Evolutionary conservation across 2,329 filamentous ascomycete genomes (phyloP), one percentile per base, ranked within the genome.

Genomic region (Diaporthe nobilis): DNA sequence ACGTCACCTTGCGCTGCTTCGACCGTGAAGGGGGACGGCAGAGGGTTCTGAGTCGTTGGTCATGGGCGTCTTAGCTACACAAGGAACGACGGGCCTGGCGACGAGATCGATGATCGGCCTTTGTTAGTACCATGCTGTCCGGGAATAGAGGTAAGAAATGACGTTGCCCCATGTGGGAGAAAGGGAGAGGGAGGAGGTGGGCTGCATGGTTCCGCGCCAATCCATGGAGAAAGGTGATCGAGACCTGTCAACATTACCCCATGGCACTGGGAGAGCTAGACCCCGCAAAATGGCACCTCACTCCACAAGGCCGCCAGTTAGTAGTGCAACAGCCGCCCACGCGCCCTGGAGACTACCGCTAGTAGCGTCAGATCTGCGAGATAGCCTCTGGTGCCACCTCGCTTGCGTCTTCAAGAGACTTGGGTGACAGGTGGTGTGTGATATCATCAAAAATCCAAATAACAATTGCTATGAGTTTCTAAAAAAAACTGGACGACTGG

Each of bases 1-100:
- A 76, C 75, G 75, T 76, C 75, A 76, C 70, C 34, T 3, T 53
- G 58, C 71, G n/a, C 53, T 31, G n/a, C 39, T 20, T 55, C 42
- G 22, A 37, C 20, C 31, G 58, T 53, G 49, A 58, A 72, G 75
- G 65, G 28, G 65, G 72, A 74, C 15, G 65, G 72, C 72, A 12
- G 37, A 49, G 37, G n/a, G 55, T 25, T 53, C 31, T 71, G 49
- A 74, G 75, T 71, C 72, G 75, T 67, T 61, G 60, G 42, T 17
- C 15, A 10, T 17, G n/a, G 25, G 20, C n/a, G 72, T 72, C 71
- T 77, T 60, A 74, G 75, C 63, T 25, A 44, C 34, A 49, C 47
- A 34, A 61, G 28, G 37, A 25, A 49, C 31, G 20, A 28, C 31
- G n/a, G 37, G 53, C 34, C 57, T 28, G 20, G 20, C 44, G 39